These are phyloP conservation scores for Leishmania guyanensis DNA, from an alignment of 208 protist genomes.

Conservation along the genomic window DNA sequence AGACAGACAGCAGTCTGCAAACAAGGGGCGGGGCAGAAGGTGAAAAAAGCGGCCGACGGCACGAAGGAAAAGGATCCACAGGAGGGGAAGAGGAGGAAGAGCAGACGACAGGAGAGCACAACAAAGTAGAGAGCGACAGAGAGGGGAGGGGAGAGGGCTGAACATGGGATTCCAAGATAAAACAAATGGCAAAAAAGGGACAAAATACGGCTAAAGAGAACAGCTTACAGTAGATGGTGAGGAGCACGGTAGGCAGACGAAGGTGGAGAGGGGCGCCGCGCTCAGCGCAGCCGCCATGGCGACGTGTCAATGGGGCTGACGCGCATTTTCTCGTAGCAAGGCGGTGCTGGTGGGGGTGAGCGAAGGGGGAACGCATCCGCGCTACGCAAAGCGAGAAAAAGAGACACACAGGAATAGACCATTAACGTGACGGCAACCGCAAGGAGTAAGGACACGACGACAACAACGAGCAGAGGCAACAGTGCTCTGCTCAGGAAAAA, in stretches of 20 bases:
- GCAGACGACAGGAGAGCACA: not conserved
- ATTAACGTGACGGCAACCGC: not conserved
- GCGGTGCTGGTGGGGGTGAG: not conserved
- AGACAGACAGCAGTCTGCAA: not conserved
- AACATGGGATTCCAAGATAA: not conserved
- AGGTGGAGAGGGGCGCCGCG: not conserved
- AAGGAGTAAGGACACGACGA: conserved; percentile 3
- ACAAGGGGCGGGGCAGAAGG: not conserved
- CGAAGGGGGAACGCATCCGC: not conserved
- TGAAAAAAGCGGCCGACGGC: not conserved
- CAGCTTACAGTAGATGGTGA: not conserved
- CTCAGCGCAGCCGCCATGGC: not conserved
- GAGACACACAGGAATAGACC: not conserved
- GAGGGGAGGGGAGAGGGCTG: not conserved
- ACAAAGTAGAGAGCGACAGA: not conserved
- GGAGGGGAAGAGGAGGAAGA: not conserved
- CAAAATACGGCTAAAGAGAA: not conserved
- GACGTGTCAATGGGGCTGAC: not conserved
- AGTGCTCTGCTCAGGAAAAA: not conserved
- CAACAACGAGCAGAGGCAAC: not conserved
- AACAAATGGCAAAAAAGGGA: not conserved
- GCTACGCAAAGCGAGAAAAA: not conserved
- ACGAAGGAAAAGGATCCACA: not conserved
- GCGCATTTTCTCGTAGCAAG: not conserved
- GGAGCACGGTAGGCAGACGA: not conserved